Evolutionary conservation across 345 rosid species (phyloP).

Genomic region (Ceriops tagal): DNA sequence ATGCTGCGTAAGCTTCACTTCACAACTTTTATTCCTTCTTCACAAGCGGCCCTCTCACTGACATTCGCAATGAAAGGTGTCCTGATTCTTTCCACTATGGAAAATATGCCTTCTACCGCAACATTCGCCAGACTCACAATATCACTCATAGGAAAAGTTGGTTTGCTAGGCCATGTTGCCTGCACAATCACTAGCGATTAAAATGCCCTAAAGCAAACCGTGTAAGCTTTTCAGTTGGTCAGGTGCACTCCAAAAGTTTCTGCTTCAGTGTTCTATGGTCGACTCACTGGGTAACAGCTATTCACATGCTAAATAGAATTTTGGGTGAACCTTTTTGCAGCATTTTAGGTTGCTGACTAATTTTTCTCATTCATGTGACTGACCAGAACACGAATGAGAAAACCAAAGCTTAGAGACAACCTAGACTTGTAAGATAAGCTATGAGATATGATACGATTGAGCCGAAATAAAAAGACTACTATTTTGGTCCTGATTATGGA

Average conservation of each 20-base stretch:
- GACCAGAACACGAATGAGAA: too few species aligned
- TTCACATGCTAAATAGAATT: too few species aligned
- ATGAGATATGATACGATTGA: too few species aligned
- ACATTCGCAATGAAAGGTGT: background rate
- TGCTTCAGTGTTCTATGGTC: background rate
- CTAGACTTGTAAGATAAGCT: too few species aligned
- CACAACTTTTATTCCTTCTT: background rate
- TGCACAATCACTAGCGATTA: background rate
- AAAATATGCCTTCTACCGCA: background rate
- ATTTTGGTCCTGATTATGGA: too few species aligned
- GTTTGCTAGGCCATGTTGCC: constrained; percentile 2
- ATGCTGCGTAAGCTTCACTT: background rate
- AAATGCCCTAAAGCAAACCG: background rate
- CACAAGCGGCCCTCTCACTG: background rate
- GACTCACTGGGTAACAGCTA: background rate
- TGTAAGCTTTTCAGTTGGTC: background rate
- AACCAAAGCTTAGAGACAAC: too few species aligned
- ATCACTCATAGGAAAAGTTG: background rate
- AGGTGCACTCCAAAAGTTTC: background rate
- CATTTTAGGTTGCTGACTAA: too few species aligned
- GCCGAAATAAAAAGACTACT: too few species aligned
- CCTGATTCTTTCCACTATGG: background rate
- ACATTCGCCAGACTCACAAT: background rate
- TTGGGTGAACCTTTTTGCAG: too few species aligned
- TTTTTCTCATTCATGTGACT: too few species aligned